Percentiles rank a stretch among this genome's conserved stretches.
phyloP scores from a whole-genome alignment of 306 rosid species.

The Malus fusca region DNA sequence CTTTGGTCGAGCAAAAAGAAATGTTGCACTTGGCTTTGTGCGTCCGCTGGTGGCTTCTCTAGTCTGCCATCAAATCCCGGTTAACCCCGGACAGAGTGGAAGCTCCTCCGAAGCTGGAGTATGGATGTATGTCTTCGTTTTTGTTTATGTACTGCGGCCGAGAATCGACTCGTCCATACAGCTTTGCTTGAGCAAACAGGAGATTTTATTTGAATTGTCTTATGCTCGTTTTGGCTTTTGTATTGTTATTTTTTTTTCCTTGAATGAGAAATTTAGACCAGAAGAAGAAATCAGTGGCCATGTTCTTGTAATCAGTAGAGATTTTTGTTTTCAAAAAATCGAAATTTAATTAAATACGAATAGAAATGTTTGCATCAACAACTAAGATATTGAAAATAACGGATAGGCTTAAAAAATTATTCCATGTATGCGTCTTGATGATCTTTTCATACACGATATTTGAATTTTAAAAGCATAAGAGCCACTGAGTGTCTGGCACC shows the following conservation, averaged over 20 bases:
- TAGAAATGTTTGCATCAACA: too few relatives aligned
- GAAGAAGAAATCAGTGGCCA: too few relatives aligned
- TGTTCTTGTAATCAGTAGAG: too few relatives aligned
- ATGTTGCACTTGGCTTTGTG: background rate
- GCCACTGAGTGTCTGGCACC: accelerated
- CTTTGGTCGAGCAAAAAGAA: background rate
- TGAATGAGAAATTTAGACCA: too few relatives aligned
- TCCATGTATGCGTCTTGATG: too few relatives aligned
- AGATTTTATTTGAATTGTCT: background rate
- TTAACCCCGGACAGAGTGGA: background rate
- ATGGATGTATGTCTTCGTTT: background rate
- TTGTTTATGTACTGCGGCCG: background rate
- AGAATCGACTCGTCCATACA: background rate
- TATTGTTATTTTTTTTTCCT: background rate
- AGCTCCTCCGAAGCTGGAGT: background rate
- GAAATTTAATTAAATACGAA: too few relatives aligned
- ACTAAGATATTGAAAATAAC: too few relatives aligned
- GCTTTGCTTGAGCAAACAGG: background rate
- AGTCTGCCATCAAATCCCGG: background rate
- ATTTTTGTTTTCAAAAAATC: too few relatives aligned
- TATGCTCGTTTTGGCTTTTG: background rate
- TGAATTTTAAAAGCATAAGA: accelerated
- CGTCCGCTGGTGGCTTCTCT: background rate
- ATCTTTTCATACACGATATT: too few relatives aligned
- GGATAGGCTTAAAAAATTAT: too few relatives aligned